Percentiles rank a stretch among this genome's conserved stretches.
phyloP scores from a whole-genome alignment of 805 yeast species.

The Helenozyma baotianmanensis region DNA sequence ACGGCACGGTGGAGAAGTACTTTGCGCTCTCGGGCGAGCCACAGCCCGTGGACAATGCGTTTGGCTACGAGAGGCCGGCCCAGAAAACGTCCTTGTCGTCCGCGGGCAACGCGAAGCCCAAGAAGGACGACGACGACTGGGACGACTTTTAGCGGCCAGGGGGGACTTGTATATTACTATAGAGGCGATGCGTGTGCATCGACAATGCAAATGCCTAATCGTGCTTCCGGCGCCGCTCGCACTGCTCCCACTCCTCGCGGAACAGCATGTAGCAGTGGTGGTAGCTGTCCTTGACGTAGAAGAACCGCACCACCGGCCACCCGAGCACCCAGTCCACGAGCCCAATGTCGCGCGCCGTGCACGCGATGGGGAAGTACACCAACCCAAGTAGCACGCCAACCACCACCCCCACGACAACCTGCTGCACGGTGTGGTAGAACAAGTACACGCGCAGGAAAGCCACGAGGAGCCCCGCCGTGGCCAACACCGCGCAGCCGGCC shows the following conservation, averaged over 20 bases:
- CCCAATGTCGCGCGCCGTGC: slow-evolving; percentile 62
- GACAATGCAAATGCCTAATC: too few relatives aligned
- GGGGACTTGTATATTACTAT: background rate
- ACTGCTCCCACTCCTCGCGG: slow-evolving; percentile 35
- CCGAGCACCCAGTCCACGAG: slow-evolving; percentile 58
- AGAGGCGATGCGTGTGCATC: background rate
- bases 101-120: slow-evolving; percentile 29
- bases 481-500: slow-evolving; percentile 17
- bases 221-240: background rate
- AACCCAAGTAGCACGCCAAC: slow-evolving; percentile 62
- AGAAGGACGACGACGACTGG: slow-evolving; percentile 54
- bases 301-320: slow-evolving; percentile 49
- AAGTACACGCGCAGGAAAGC: slow-evolving; percentile 72
- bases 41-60: slow-evolving; percentile 53
- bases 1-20: slow-evolving; percentile 31
- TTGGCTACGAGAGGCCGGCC: slow-evolving; percentile 58
- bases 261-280: slow-evolving; percentile 44
- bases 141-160: slow-evolving; percentile 53
- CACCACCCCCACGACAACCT: slow-evolving; percentile 67
- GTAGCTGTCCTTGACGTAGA: slow-evolving; percentile 59
- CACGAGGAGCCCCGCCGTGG: slow-evolving; percentile 37
- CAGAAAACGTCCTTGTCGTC: slow-evolving; percentile 57
- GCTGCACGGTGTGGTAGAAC: slow-evolving; percentile 68
- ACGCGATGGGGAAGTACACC: slow-evolving; percentile 48
- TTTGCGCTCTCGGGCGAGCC: slow-evolving; percentile 51